Percentiles rank a stretch among this genome's conserved stretches.
Conservation (phyloP, 163 green algal species). For the Dunaliella salina region DNA sequence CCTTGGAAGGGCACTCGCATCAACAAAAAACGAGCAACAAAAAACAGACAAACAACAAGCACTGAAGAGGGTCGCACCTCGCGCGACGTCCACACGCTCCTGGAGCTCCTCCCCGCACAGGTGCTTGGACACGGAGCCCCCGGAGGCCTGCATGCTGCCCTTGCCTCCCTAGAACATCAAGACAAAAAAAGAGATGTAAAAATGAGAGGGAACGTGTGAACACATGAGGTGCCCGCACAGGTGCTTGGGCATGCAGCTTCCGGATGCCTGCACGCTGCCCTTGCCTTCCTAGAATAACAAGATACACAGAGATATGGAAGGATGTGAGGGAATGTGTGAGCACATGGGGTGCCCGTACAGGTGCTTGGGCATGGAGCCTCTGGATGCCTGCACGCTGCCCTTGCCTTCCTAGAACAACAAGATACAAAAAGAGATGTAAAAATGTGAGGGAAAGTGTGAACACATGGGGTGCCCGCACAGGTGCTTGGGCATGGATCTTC, state of each 20-base stretch:
- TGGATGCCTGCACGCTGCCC: background rate
- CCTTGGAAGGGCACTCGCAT: too few relatives aligned
- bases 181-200: too few relatives aligned
- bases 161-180: background rate
- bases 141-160: background rate
- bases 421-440: too few relatives aligned
- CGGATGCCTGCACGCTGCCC: background rate
- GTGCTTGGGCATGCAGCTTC: background rate
- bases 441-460: too few relatives aligned
- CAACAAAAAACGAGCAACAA: too few relatives aligned
- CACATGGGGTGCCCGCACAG: background rate
- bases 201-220: too few relatives aligned
- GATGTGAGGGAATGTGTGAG: too few relatives aligned
- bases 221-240: background rate
- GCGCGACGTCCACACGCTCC: slow-evolving; percentile 15
- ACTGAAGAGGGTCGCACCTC: background rate
- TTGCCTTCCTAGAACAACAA: background rate
- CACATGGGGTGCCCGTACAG: background rate
- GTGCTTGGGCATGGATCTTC: background rate
- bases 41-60: too few relatives aligned
- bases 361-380: background rate
- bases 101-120: slow-evolving; percentile 18
- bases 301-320: too few relatives aligned
- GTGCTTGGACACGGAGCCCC: background rate
- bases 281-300: background rate